These are phyloP conservation scores for Xylaria longipes DNA, from an alignment of 495 filamentous ascomycete genomes.

Conservation along the genomic window DNA sequence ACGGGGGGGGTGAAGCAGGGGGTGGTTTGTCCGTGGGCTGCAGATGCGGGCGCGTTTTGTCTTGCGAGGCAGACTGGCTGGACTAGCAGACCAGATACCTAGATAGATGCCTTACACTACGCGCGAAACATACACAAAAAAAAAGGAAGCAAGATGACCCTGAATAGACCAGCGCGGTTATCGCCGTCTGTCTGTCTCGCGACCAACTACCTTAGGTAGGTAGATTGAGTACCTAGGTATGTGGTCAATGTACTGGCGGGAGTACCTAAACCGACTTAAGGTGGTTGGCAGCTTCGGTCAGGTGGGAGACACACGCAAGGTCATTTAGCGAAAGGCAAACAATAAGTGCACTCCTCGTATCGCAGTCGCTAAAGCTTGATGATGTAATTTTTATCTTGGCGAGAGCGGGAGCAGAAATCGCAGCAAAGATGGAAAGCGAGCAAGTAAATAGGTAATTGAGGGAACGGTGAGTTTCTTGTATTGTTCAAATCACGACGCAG, in stretches of 20 bases:
- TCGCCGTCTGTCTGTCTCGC: background rate
- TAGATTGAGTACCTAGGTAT: too few relatives aligned
- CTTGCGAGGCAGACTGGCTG: background rate
- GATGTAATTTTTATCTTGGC: slow-evolving; percentile 8
- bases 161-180: background rate
- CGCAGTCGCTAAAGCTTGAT: background rate
- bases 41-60: background rate
- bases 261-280: background rate
- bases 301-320: slow-evolving; percentile 15
- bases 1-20: slow-evolving; percentile 15
- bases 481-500: background rate
- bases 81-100: background rate
- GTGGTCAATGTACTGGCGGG: background rate
- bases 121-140: background rate
- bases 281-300: slow-evolving; percentile 7
- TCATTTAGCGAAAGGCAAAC: slow-evolving; percentile 18
- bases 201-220: background rate
- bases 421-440: background rate
- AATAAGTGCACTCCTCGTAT: slow-evolving; percentile 14
- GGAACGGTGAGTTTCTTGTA: background rate
- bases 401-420: background rate
- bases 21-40: background rate
- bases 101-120: background rate
- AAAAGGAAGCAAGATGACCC: background rate
- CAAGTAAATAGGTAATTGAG: background rate